Conservation (phyloP, 1,284 basidiomycete species). For the Flammula alnicola region DNA sequence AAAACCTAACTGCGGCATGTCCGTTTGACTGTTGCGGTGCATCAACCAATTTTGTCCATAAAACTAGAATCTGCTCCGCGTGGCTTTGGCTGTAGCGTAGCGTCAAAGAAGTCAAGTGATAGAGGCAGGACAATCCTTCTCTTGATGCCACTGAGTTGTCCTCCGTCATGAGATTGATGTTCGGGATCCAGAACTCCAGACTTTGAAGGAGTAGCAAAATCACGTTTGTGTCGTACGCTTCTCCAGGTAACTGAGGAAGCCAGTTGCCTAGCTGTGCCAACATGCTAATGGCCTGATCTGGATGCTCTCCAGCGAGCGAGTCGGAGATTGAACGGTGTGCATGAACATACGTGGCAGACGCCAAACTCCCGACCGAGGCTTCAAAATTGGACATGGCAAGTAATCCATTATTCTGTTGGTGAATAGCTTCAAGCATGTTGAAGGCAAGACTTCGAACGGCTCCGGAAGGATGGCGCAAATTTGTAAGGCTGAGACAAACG, state of each 20-base stretch:
- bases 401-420: slow-evolving; percentile 64
- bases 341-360: slow-evolving; percentile 80
- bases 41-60: slow-evolving; percentile 82
- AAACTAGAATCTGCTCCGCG: slow-evolving; percentile 81
- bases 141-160: slow-evolving; percentile 61
- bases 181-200: slow-evolving; percentile 81
- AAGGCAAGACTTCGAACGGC: slow-evolving; percentile 80
- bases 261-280: slow-evolving; percentile 78
- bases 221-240: slow-evolving; percentile 46
- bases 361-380: slow-evolving; percentile 74
- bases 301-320: slow-evolving; percentile 82
- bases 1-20: slow-evolving; percentile 80
- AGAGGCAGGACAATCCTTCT: slow-evolving; percentile 72
- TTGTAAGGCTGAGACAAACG: slow-evolving; percentile 83
- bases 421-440: slow-evolving; percentile 76
- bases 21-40: slow-evolving; percentile 75
- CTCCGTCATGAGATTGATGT: slow-evolving; percentile 70
- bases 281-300: slow-evolving; percentile 69
- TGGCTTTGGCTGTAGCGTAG: slow-evolving; percentile 78
- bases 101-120: slow-evolving; percentile 86
- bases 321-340: slow-evolving; percentile 82
- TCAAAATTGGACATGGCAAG: slow-evolving; percentile 75
- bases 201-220: slow-evolving; percentile 69
- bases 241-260: slow-evolving; percentile 70
- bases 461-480: slow-evolving; percentile 78